Evolutionary conservation across 164 flowering plant genomes (phyloP).

Genomic region (Paratinospora sagittata): DNA sequence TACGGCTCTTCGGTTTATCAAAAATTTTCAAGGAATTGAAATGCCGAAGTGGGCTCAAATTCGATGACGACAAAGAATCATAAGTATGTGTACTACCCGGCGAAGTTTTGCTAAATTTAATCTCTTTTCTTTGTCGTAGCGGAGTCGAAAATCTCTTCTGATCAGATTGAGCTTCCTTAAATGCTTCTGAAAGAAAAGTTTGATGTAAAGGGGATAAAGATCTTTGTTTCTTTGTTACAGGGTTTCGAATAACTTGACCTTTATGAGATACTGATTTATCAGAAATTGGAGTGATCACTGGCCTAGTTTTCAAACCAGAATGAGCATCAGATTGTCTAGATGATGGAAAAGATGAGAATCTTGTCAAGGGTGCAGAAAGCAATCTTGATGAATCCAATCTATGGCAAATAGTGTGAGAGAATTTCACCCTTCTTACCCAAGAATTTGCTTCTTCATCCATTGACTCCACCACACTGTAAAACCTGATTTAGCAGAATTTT

Average conservation of each 20-base stretch:
- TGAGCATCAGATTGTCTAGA: slow-evolving; percentile 18
- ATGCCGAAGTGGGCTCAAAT: slow-evolving; percentile 30
- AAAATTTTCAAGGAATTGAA: slow-evolving; percentile 31
- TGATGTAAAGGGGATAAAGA: slow-evolving; percentile 57
- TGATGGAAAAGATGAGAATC: slow-evolving; percentile 17
- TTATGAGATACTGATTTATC: slow-evolving; percentile 6
- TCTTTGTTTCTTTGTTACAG: slow-evolving; percentile 25
- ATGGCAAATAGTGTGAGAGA: slow-evolving; percentile 66
- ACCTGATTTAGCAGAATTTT: not conserved
- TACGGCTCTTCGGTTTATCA: slow-evolving; percentile 39
- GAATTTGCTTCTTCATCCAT: slow-evolving; percentile 67
- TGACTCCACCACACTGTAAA: not conserved
- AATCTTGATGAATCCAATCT: slow-evolving; percentile 47
- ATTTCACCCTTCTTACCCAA: slow-evolving; percentile 84
- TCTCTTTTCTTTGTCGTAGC: slow-evolving; percentile 33
- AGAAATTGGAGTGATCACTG: slow-evolving; percentile 10
- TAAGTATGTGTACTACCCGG: slow-evolving; percentile 15
- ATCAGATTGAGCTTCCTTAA: slow-evolving; percentile 61
- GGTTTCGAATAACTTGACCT: slow-evolving; percentile 6
- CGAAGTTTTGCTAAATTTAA: slow-evolving; percentile 26
- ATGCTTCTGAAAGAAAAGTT: slow-evolving; percentile 45
- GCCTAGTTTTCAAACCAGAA: slow-evolving; percentile 35
- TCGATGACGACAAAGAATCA: slow-evolving; percentile 14
- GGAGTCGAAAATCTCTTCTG: slow-evolving; percentile 70
- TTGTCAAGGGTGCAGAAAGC: slow-evolving; percentile 15